A percentile compares a stretch with the other conserved stretches of the same genome.
These are phyloP conservation scores for Corniculantispora saksenae DNA, from an alignment of 2,329 filamentous ascomycete species.

Conservation along the genomic window DNA sequence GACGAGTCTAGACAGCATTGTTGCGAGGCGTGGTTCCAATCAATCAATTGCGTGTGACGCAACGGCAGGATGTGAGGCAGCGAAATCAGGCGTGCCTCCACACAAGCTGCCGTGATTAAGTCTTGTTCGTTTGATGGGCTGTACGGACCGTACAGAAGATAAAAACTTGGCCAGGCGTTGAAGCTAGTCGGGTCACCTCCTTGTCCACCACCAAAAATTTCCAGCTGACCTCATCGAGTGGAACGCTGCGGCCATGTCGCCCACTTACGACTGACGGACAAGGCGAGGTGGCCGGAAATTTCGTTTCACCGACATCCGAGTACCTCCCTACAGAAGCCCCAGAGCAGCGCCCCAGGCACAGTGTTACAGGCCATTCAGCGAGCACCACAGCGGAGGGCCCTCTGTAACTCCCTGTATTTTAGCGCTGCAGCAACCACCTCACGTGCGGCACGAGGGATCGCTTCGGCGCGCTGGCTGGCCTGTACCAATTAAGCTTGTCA, in stretches of 20 bases:
- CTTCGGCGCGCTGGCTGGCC: background rate
- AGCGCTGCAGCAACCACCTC: background rate
- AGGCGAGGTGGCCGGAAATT: conserved; percentile 1
- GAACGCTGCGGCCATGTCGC: background rate
- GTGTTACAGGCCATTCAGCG: background rate
- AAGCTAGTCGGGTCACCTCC: conserved; percentile 7
- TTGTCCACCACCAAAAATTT: conserved; percentile 20
- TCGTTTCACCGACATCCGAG: conserved; percentile 10
- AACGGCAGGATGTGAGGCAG: conserved; percentile 8
- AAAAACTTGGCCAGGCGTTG: conserved; percentile 6
- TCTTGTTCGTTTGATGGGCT: background rate
- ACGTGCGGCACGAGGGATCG: background rate
- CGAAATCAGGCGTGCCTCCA: background rate
- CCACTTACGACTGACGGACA: background rate
- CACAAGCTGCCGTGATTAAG: background rate
- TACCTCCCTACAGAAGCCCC: too few species aligned
- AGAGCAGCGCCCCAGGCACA: background rate
- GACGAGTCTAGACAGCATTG: conserved; percentile 27
- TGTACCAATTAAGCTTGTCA: background rate
- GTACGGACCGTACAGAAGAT: conserved; percentile 1
- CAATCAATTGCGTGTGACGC: conserved; percentile 9
- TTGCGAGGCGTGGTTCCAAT: conserved; percentile 13
- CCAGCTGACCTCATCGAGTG: conserved; percentile 20
- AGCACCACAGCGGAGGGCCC: background rate
- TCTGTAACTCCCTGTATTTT: conserved; percentile 1